phyloP scores from a whole-genome alignment of 2,329 filamentous ascomycete genomes.

The Mycogone perniciosa region DNA sequence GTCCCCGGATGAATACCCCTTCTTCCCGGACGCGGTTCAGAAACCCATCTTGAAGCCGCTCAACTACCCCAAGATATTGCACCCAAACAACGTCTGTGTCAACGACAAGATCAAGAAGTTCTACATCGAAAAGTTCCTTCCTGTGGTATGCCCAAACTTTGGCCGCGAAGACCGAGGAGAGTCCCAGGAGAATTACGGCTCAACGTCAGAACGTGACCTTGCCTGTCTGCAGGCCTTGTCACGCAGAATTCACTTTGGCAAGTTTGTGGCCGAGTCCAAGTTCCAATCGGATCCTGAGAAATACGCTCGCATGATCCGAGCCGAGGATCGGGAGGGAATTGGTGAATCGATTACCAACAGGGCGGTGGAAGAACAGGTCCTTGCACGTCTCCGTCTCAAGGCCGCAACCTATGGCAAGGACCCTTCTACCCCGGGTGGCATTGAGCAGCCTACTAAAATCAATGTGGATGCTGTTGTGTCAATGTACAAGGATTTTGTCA shows the following conservation, averaged over 20 bases:
- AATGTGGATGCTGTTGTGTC: slow-evolving; percentile 83
- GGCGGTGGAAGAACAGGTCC: slow-evolving; percentile 83
- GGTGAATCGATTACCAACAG: slow-evolving; percentile 85
- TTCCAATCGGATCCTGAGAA: slow-evolving; percentile 75
- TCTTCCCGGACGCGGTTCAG: slow-evolving; percentile 79
- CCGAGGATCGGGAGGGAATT: slow-evolving; percentile 72
- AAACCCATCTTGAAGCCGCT: slow-evolving; percentile 80
- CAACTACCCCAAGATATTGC: slow-evolving; percentile 80
- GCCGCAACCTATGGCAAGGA: slow-evolving; percentile 91
- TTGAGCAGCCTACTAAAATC: slow-evolving; percentile 66
- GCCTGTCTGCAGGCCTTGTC: slow-evolving; percentile 83
- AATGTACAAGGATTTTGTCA: slow-evolving; percentile 90
- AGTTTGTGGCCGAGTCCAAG: slow-evolving; percentile 96
- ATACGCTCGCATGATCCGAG: slow-evolving; percentile 78
- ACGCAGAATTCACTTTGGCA: slow-evolving; percentile 91
- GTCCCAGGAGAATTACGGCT: slow-evolving; percentile 90
- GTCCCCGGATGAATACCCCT: slow-evolving; percentile 93
- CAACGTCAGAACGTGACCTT: slow-evolving; percentile 85
- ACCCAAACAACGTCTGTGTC: slow-evolving; percentile 83
- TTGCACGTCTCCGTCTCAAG: slow-evolving; percentile 81
- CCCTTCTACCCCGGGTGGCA: slow-evolving; percentile 56
- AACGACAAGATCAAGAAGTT: slow-evolving; percentile 80
- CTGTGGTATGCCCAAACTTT: slow-evolving; percentile 72
- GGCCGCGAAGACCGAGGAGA: slow-evolving; percentile 76
- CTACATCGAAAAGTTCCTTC: slow-evolving; percentile 79